Evolutionary conservation across 1,284 basidiomycete species (phyloP).

Genomic region (Agaricales sp.): DNA sequence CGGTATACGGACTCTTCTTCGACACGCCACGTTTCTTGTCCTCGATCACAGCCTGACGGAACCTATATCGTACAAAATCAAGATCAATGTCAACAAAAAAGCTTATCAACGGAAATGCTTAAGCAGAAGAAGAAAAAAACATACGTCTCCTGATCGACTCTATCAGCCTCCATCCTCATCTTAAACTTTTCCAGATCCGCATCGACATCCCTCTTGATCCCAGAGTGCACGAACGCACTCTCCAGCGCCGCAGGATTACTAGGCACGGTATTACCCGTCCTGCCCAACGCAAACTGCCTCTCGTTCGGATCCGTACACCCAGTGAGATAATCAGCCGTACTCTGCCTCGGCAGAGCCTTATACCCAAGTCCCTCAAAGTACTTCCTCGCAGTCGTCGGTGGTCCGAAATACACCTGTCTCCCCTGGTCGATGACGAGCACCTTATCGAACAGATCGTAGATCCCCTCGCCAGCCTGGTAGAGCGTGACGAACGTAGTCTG

Average conservation of each 20-base stretch:
- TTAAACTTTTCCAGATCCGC: conserved; percentile 57
- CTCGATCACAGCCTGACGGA: conserved; percentile 64
- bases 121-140: background rate
- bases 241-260: conserved; percentile 67
- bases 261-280: conserved; percentile 56
- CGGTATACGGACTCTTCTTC: conserved; percentile 81
- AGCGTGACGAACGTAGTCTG: conserved; percentile 74
- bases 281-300: conserved; percentile 71
- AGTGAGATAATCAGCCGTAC: conserved; percentile 68
- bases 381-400: conserved; percentile 55
- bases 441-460: conserved; percentile 75
- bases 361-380: conserved; percentile 80
- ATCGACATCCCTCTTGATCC: conserved; percentile 36
- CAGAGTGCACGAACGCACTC: conserved; percentile 51
- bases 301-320: conserved; percentile 80
- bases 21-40: conserved; percentile 81
- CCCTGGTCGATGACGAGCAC: conserved; percentile 76
- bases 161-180: conserved; percentile 48
- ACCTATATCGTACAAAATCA: conserved; percentile 21
- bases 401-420: conserved; percentile 77
- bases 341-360: conserved; percentile 63
- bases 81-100: too few relatives aligned
- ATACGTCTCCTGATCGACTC: conserved; percentile 57
- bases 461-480: conserved; percentile 77
- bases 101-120: background rate